Percentiles rank a stretch among this genome's conserved stretches.
These are phyloP conservation scores for Rubia tinctorum DNA, from an alignment of 305 asterid species.

Conservation along the genomic window DNA sequence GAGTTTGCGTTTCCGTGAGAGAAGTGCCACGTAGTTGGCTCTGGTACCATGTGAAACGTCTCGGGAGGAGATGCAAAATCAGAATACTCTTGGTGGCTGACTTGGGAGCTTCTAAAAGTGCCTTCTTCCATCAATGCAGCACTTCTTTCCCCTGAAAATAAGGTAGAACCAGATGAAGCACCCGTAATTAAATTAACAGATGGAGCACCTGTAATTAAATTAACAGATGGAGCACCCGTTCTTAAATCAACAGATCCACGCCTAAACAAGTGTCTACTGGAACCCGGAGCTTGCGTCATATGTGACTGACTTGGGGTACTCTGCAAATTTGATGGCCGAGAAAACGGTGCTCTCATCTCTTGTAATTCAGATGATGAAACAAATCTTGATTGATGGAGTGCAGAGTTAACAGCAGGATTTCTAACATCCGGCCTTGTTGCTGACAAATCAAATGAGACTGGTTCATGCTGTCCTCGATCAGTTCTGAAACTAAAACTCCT, in stretches of 20 bases:
- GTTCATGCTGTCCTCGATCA: conserved; percentile 41
- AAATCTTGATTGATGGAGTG: conserved; percentile 31
- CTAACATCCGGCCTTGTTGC: conserved; percentile 39
- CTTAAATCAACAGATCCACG: conserved; percentile 38
- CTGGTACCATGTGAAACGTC: conserved; percentile 43
- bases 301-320: conserved; percentile 38
- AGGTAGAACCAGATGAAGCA: conserved; percentile 38
- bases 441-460: conserved; percentile 33
- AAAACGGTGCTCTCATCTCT: conserved; percentile 37
- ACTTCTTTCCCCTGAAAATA: conserved; percentile 45
- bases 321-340: conserved; percentile 32
- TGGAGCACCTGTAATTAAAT: too few relatives aligned
- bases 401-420: conserved; percentile 32
- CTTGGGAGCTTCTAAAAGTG: conserved; percentile 39
- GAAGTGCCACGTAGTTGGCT: conserved; percentile 65
- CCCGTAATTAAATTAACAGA: too few relatives aligned
- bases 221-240: too few relatives aligned
- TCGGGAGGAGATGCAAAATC: conserved; percentile 43
- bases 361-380: conserved; percentile 28
- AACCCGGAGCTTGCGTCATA: conserved; percentile 38
- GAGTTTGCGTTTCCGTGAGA: conserved; percentile 47
- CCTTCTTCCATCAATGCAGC: conserved; percentile 35
- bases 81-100: conserved; percentile 45
- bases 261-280: conserved; percentile 43
- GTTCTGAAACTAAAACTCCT: conserved; percentile 44